These are phyloP conservation scores for Claviceps pusilla DNA, from an alignment of 2,329 filamentous ascomycete species.

Conservation along the genomic window DNA sequence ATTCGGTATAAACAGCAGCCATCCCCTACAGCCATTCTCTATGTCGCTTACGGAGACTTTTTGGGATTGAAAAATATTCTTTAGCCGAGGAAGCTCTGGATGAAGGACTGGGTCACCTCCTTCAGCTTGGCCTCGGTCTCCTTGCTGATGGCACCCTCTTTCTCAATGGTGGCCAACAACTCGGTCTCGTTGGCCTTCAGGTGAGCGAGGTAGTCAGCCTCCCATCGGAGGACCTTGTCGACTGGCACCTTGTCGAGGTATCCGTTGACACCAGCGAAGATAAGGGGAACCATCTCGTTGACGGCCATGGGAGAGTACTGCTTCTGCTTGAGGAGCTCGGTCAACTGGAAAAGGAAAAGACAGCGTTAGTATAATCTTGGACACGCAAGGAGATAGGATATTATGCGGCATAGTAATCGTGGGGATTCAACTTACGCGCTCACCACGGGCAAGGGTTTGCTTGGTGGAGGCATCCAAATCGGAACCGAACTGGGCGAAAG, in stretches of 20 bases:
- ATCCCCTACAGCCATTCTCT: slow-evolving; percentile 21
- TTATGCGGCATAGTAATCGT: background rate
- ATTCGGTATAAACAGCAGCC: slow-evolving; percentile 36
- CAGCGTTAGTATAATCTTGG: background rate
- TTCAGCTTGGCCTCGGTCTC: slow-evolving; percentile 72
- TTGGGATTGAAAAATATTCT: slow-evolving; percentile 11
- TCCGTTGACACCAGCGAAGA: slow-evolving; percentile 99
- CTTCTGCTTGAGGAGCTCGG: slow-evolving; percentile 99
- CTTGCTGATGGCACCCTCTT: slow-evolving; percentile 93
- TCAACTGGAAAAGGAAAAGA: slow-evolving; percentile 38
- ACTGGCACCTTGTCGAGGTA: slow-evolving; percentile 80
- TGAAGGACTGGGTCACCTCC: slow-evolving; percentile 65
- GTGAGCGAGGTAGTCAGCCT: slow-evolving; percentile 85
- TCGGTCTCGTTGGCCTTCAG: slow-evolving; percentile 82
- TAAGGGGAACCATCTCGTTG: slow-evolving; percentile 99
- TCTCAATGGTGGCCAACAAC: slow-evolving; percentile 73
- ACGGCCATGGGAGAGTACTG: slow-evolving; percentile 98
- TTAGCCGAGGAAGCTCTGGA: slow-evolving; percentile 74
- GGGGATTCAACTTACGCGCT: slow-evolving; percentile 58
- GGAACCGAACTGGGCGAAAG: slow-evolving; percentile 99
- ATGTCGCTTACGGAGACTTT: slow-evolving; percentile 16
- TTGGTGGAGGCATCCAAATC: slow-evolving; percentile 98
- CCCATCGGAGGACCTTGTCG: slow-evolving; percentile 81
- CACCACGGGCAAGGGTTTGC: slow-evolving; percentile 95
- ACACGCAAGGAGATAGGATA: background rate